phyloP scores from a whole-genome alignment of 2,329 filamentous ascomycete genomes.

The Trichoderma cornu-damae region DNA sequence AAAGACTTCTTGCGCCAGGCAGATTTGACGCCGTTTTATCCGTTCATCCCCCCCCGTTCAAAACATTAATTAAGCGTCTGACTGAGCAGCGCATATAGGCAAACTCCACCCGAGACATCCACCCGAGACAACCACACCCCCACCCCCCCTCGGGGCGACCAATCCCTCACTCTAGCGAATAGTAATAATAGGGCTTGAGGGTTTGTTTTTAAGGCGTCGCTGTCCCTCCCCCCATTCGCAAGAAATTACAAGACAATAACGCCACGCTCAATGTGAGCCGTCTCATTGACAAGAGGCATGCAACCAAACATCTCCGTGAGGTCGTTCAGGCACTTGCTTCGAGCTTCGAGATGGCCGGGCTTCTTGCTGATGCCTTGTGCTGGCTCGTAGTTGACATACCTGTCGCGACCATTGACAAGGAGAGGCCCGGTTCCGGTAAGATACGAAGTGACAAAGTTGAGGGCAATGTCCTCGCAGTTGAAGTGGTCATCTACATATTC shows the following conservation, averaged over 20 bases:
- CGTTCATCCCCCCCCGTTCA: background rate
- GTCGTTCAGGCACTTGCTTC: conserved; percentile 35
- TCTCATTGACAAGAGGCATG: conserved; percentile 34
- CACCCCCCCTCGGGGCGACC: too few species aligned
- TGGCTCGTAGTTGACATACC: conserved; percentile 32
- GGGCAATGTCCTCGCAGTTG: conserved; percentile 40
- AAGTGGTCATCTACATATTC: conserved; percentile 35
- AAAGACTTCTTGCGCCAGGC: conserved; percentile 3
- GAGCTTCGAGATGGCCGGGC: conserved; percentile 31
- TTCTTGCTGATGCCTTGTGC: conserved; percentile 32
- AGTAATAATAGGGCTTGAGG: background rate
- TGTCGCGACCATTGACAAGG: conserved; percentile 31
- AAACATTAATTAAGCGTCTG: conserved; percentile 8
- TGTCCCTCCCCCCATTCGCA: background rate
- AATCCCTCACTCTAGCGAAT: background rate
- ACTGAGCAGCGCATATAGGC: background rate
- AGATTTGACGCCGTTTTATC: conserved; percentile 11
- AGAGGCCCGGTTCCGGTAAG: conserved; percentile 34
- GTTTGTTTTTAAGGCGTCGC: background rate
- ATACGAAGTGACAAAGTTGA: conserved; percentile 35
- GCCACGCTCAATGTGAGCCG: conserved; percentile 32
- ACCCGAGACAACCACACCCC: too few species aligned
- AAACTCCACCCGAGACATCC: conserved; percentile 1
- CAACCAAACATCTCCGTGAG: conserved; percentile 33
- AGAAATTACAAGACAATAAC: conserved; percentile 26